phyloP scores from a whole-genome alignment of 768 basidiomycete species.

The Strobilomyces echinocephalus region DNA sequence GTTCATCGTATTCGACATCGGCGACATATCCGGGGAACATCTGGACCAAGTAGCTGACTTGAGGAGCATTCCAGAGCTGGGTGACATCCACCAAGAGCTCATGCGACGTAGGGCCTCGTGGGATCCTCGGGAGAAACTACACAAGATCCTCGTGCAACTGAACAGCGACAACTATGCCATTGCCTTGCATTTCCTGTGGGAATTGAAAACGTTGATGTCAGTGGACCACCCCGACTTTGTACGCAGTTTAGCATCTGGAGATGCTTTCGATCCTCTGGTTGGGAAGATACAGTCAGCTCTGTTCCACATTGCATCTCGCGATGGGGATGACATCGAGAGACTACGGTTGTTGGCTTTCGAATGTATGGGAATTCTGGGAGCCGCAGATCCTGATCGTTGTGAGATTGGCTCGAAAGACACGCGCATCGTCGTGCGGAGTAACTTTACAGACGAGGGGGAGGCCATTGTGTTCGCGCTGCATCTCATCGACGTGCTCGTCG shows the following conservation, averaged over 20 bases:
- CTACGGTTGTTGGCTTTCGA: slow-evolving; percentile 75
- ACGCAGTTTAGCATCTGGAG: slow-evolving; percentile 67
- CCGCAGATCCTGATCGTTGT: slow-evolving; percentile 91
- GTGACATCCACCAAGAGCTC: slow-evolving; percentile 39
- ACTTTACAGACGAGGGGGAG: slow-evolving; percentile 78
- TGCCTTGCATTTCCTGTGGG: slow-evolving; percentile 64
- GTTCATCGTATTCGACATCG: slow-evolving; percentile 65
- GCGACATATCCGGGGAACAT: slow-evolving; percentile 46
- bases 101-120: slow-evolving; percentile 42
- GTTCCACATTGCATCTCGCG: slow-evolving; percentile 66
- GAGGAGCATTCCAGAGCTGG: slow-evolving; percentile 63
- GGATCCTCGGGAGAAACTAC: slow-evolving; percentile 51
- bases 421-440: slow-evolving; percentile 68
- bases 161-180: slow-evolving; percentile 79
- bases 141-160: slow-evolving; percentile 67
- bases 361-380: slow-evolving; percentile 88
- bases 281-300: slow-evolving; percentile 64
- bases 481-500: slow-evolving; percentile 83
- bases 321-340: slow-evolving; percentile 68
- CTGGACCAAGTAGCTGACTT: slow-evolving; percentile 81
- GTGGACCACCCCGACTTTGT: slow-evolving; percentile 49
- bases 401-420: slow-evolving; percentile 56
- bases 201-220: slow-evolving; percentile 66
- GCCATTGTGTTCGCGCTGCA: slow-evolving; percentile 76
- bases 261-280: slow-evolving; percentile 76